Base-by-base conservation (phyloP, 805 yeast species). In the Hanseniaspora thailandica region DNA sequence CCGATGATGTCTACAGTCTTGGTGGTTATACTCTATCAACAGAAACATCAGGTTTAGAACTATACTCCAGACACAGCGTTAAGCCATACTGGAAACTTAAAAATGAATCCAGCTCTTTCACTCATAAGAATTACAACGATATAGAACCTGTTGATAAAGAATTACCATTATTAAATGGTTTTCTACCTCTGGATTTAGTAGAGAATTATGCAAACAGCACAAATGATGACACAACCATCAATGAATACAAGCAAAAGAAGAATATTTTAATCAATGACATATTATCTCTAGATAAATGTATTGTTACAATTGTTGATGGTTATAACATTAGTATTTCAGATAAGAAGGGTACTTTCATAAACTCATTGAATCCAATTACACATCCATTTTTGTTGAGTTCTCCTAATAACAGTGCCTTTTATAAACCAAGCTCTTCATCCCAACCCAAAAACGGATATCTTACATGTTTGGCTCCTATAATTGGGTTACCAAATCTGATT, bases 101-200 rank as follows among this genome's bases (percentile, higher is more conserved):
- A 35, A 39, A 31, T 40, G 45, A 41, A 8, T 17, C 45, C 9
- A 41, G 2, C 17, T n/a, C 33, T 10, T 25, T 41, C 6, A 17
- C 40, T 17, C 45, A 41, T n/a, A 41, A 41, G 17, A 22, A 25
- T 22, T 41, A 26, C 31, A 17, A 25, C 22, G 45, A 41, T 41
- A 9, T 17, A 9, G 44, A 20, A 5, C 2, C 33, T 33, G 8
- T 17, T 23, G 47, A 50, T 17, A 26, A 34, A 35, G 38, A 43
- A 28, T 25, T 50, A 9, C 54, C 54, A n/a, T 35, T 50, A 25
- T 15, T 50, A 26, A 50, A 50, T 50, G 54, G 54, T 8, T 50
- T 50, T 35, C 13, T 50, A 12, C 47, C 54, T 26, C 35, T 50
- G 22, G 54, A 50, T 36, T 35, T 43, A 17, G 54, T 50, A 7